A percentile compares a stretch with the other conserved stretches of the same genome.
Evolutionary conservation across 176 grass and related monocot genomes (phyloP).

Genomic region (Aegilops longissima): DNA sequence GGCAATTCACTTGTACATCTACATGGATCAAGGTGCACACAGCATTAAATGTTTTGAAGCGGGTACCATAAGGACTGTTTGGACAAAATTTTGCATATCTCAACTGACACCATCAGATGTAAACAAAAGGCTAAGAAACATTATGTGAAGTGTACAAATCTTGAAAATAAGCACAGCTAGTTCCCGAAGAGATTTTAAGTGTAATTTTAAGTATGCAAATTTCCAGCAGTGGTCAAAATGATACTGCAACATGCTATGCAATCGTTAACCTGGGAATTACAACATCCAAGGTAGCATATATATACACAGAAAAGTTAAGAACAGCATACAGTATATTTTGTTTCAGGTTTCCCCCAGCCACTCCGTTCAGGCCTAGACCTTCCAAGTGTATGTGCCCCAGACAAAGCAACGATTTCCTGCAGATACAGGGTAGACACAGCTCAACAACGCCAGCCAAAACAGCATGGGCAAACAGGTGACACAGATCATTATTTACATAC

Average conservation of each 20-base stretch:
- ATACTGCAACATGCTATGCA: neutral
- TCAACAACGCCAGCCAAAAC: conserved; percentile 20
- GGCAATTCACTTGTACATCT: conserved; percentile 15
- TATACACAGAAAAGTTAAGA: conserved; percentile 26
- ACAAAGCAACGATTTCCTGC: conserved; percentile 93
- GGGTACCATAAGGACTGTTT: neutral
- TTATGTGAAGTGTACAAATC: neutral
- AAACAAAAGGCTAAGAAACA: neutral
- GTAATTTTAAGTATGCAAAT: neutral
- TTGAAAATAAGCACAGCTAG: conserved; percentile 10
- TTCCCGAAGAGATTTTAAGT: neutral
- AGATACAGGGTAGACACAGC: conserved; percentile 30
- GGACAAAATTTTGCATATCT: neutral
- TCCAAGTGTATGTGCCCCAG: conserved; percentile 98
- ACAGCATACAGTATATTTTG: conserved; percentile 86
- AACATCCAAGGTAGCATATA: neutral
- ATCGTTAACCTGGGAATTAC: neutral
- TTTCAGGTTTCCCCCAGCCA: conserved; percentile 98
- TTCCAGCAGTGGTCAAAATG: neutral
- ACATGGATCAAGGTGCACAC: neutral
- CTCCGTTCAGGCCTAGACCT: conserved; percentile 88
- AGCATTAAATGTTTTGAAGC: neutral
- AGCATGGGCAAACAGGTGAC: neutral
- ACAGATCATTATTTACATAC: conserved; percentile 32
- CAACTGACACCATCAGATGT: neutral